Evolutionary conservation across 2,329 filamentous ascomycete genomes (phyloP).

Genomic region (Lachnellula hyalina): DNA sequence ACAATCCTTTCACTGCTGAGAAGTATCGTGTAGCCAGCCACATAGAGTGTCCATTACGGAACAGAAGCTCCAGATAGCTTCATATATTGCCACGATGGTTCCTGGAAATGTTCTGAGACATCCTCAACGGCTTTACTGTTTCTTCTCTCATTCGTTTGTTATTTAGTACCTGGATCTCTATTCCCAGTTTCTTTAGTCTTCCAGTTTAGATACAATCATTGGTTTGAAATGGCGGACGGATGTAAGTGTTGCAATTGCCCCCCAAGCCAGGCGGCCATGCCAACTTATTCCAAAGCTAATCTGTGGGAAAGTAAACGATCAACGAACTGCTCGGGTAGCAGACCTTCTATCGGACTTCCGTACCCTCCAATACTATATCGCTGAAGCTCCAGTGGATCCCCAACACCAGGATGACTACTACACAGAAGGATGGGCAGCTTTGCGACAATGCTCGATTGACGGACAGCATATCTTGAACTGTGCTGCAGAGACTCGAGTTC

Average conservation of each 20-base stretch:
- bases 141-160: constrained; percentile 14
- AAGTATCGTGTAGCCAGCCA: constrained; percentile 25
- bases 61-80: constrained; percentile 9
- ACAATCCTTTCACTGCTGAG: constrained; percentile 18
- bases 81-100: constrained; percentile 22
- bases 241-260: constrained; percentile 23
- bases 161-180: constrained; percentile 4
- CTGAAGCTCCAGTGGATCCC: constrained; percentile 50
- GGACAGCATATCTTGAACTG: constrained; percentile 61
- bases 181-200: constrained; percentile 10
- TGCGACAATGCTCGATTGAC: constrained; percentile 58
- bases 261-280: not conserved
- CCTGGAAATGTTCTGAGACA: constrained; percentile 11
- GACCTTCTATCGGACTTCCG: constrained; percentile 58
- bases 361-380: constrained; percentile 57
- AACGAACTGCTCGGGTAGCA: constrained; percentile 53
- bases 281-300: constrained; percentile 1
- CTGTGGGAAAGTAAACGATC: constrained; percentile 49
- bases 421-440: constrained; percentile 56
- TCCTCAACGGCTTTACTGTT: constrained; percentile 16
- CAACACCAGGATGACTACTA: constrained; percentile 53
- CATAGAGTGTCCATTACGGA: constrained; percentile 8
- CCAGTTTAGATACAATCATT: not conserved
- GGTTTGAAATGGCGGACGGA: constrained; percentile 28
- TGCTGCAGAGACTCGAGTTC: constrained; percentile 56